Conservation (phyloP, 192 early-diverging fungal genomes). For the Borealophlyctis nickersoniae region DNA sequence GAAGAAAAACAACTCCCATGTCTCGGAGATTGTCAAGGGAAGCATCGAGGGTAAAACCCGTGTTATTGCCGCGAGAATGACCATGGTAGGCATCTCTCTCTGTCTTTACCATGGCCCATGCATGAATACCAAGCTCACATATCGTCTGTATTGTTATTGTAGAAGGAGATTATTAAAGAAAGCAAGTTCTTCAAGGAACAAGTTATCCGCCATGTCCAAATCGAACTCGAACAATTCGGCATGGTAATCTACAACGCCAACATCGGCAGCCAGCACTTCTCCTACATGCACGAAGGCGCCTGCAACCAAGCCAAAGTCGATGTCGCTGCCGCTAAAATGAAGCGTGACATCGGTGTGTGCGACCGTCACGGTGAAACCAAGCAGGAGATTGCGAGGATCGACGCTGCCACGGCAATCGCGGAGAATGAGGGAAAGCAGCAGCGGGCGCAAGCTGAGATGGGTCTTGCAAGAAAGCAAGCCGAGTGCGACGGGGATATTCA, state of each 20-base stretch:
- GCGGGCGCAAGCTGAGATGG: constrained; percentile 38
- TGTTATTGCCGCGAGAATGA: constrained; percentile 51
- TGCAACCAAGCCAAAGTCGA: constrained; percentile 59
- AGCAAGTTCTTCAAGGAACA: constrained; percentile 51
- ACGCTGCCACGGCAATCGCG: constrained; percentile 43
- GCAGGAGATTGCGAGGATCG: constrained; percentile 36
- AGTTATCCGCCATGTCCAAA: constrained; percentile 44
- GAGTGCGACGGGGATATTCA: constrained; percentile 35
- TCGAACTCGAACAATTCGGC: constrained; percentile 54
- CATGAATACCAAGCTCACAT: no score
- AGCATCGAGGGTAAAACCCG: constrained; percentile 57
- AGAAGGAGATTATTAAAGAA: constrained; percentile 59
- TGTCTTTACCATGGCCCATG: no score
- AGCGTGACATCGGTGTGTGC: constrained; percentile 51
- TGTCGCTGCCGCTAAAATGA: constrained; percentile 46
- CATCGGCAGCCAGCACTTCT: constrained; percentile 55
- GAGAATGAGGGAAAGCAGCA: constrained; percentile 43
- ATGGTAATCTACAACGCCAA: constrained; percentile 57
- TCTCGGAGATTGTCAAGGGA: constrained; percentile 42
- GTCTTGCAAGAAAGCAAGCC: constrained; percentile 30
- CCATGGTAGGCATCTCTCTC: no score
- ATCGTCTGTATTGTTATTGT: no score
- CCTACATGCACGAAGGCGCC: constrained; percentile 53
- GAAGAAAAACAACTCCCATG: constrained; percentile 1
- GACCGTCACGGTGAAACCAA: constrained; percentile 46